Evolutionary conservation across 108 stramenopile genomes (phyloP).

Genomic region (Skeletonema tropicum): DNA sequence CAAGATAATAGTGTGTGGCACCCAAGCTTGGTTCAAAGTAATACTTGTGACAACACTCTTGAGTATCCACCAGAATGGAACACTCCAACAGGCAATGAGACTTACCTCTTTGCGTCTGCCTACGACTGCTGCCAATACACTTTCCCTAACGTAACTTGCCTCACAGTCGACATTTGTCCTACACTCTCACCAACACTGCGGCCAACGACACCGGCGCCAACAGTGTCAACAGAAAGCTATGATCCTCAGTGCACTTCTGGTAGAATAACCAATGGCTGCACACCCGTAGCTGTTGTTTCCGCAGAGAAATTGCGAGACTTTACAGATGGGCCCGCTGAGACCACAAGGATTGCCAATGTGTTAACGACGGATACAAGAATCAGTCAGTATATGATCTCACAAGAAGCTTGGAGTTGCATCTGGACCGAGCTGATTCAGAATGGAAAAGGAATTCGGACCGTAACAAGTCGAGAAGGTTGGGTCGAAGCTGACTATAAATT

Average conservation of each 20-base stretch:
- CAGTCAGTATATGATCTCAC: slow-evolving; percentile 6
- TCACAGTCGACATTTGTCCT: not conserved
- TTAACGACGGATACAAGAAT: not conserved
- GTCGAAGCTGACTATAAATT: not conserved
- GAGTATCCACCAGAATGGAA: not conserved
- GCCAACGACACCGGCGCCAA: not conserved
- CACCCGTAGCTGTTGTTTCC: slow-evolving; percentile 12
- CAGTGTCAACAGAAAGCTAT: not conserved
- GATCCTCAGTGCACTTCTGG: slow-evolving; percentile 20
- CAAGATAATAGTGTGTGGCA: not conserved
- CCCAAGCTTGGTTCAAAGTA: not conserved
- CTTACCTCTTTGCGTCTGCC: slow-evolving; percentile 6
- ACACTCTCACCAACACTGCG: slow-evolving; percentile 1
- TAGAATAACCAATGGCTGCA: slow-evolving; percentile 12
- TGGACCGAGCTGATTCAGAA: slow-evolving; percentile 5
- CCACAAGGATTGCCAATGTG: slow-evolving; percentile 7
- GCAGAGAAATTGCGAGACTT: slow-evolving; percentile 17
- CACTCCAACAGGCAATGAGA: slow-evolving; percentile 3
- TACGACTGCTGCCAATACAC: not conserved
- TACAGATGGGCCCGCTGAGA: slow-evolving; percentile 9
- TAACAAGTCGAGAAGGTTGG: slow-evolving; percentile 3
- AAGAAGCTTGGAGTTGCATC: slow-evolving; percentile 11
- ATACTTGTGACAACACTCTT: slow-evolving; percentile 5
- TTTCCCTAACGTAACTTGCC: not conserved
- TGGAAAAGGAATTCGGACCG: slow-evolving; percentile 5